phyloP scores from a whole-genome alignment of 768 basidiomycete genomes.

The Mycena chlorophos region DNA sequence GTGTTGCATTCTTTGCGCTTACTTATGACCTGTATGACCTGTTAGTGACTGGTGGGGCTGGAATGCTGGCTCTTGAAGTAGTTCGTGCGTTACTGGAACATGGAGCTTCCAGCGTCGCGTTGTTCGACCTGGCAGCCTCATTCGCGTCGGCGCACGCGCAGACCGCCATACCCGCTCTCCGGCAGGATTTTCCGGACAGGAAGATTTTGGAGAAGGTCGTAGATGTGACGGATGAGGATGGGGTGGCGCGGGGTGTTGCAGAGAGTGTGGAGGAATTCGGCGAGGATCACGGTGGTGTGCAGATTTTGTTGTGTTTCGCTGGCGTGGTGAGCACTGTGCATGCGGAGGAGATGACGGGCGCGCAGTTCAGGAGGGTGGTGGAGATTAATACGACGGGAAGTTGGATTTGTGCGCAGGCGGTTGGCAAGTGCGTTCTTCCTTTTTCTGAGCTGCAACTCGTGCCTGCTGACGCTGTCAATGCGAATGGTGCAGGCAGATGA shows the following conservation, averaged over 20 bases:
- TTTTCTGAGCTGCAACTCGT: neutral
- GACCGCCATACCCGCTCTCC: slow-evolving; percentile 21
- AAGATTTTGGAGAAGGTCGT: slow-evolving; percentile 35
- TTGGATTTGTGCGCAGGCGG: slow-evolving; percentile 45
- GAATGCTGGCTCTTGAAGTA: slow-evolving; percentile 37
- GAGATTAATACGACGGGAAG: slow-evolving; percentile 48
- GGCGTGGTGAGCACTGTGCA: slow-evolving; percentile 39
- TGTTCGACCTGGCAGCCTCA: slow-evolving; percentile 32
- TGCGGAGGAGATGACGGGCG: slow-evolving; percentile 31
- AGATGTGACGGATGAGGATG: slow-evolving; percentile 37
- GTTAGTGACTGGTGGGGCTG: slow-evolving; percentile 49
- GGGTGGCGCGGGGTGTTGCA: slow-evolving; percentile 23
- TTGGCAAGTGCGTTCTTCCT: slow-evolving; percentile 33
- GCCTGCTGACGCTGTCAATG: neutral
- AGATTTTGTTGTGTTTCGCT: slow-evolving; percentile 44
- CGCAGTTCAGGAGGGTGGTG: slow-evolving; percentile 39
- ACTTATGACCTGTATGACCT: neutral
- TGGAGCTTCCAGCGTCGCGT: slow-evolving; percentile 36
- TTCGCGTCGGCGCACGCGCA: slow-evolving; percentile 24
- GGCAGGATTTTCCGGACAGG: slow-evolving; percentile 32
- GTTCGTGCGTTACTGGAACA: slow-evolving; percentile 46
- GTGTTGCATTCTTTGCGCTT: neutral
- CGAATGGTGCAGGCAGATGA: slow-evolving; percentile 36
- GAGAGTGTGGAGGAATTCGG: slow-evolving; percentile 32
- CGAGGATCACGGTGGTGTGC: slow-evolving; percentile 26